Percentiles rank a stretch among this genome's conserved stretches.
phyloP scores from a whole-genome alignment of 2,329 filamentous ascomycete genomes.

The Drechslerella stenobrocha region DNA sequence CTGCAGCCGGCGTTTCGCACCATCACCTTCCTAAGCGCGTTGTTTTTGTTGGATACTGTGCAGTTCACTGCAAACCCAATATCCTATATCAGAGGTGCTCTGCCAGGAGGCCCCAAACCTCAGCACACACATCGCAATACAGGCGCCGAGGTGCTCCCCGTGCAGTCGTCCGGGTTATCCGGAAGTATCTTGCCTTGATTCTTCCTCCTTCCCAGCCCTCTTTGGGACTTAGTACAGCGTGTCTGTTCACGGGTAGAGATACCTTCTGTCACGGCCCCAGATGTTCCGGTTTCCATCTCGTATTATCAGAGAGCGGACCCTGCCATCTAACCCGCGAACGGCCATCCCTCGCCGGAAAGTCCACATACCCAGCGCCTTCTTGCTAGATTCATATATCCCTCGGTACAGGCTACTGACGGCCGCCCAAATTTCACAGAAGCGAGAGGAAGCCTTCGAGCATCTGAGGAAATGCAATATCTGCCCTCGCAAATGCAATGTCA shows the following conservation, averaged over 20 bases:
- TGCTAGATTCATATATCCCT: slow-evolving; percentile 74
- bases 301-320: slow-evolving; percentile 17
- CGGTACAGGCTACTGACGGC: slow-evolving; percentile 71
- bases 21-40: slow-evolving; percentile 8
- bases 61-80: too few relatives aligned
- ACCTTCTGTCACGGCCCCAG: slow-evolving; percentile 1
- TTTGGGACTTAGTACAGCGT: not conserved
- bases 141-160: too few relatives aligned
- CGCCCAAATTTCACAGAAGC: slow-evolving; percentile 71
- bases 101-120: too few relatives aligned
- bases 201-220: not conserved
- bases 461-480: slow-evolving; percentile 79
- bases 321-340: not conserved
- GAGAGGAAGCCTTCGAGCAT: slow-evolving; percentile 72
- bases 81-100: too few relatives aligned
- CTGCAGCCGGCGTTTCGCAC: not conserved
- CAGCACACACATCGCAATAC: too few relatives aligned
- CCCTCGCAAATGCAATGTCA: slow-evolving; percentile 74
- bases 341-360: slow-evolving; percentile 19
- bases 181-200: too few relatives aligned
- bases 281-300: slow-evolving; percentile 29
- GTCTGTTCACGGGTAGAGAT: not conserved
- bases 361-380: slow-evolving; percentile 59
- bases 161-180: too few relatives aligned
- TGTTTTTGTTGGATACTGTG: slow-evolving; percentile 44